Evolutionary conservation across 2,329 filamentous ascomycete species (phyloP).

Genomic region (Chrysoporthe puriensis): DNA sequence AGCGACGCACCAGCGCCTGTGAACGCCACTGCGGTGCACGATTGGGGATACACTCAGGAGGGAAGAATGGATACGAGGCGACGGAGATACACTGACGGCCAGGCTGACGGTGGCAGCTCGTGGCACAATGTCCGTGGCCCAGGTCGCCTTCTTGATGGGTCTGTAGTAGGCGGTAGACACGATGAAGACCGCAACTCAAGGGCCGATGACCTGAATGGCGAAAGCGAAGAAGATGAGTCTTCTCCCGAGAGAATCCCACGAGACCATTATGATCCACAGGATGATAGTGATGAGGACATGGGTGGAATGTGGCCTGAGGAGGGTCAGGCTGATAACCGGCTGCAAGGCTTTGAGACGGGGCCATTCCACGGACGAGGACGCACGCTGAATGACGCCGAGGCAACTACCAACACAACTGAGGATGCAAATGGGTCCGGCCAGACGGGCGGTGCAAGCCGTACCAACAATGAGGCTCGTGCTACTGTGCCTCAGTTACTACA

Average conservation of each 20-base stretch:
- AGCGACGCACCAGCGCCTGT: background rate
- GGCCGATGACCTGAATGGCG: background rate
- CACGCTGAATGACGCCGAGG: constrained; percentile 1
- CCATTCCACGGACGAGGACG: constrained; percentile 10
- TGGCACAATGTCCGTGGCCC: background rate
- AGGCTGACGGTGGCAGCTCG: background rate
- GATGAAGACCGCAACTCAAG: background rate
- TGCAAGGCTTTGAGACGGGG: no score
- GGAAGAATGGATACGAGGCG: no score
- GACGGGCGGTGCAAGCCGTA: background rate
- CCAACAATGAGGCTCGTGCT: background rate
- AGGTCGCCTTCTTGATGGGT: background rate
- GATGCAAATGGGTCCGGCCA: background rate
- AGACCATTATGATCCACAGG: background rate
- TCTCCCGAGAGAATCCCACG: no score
- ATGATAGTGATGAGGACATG: background rate
- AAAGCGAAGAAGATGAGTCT: no score
- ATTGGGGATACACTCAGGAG: background rate
- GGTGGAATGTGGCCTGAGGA: background rate
- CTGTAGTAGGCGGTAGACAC: background rate
- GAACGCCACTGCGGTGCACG: background rate
- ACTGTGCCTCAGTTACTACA: background rate
- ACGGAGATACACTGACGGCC: no score
- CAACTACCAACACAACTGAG: background rate
- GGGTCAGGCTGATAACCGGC: no score